phyloP scores from a whole-genome alignment of 257 asterid species.

The Nicotiana otophora region DNA sequence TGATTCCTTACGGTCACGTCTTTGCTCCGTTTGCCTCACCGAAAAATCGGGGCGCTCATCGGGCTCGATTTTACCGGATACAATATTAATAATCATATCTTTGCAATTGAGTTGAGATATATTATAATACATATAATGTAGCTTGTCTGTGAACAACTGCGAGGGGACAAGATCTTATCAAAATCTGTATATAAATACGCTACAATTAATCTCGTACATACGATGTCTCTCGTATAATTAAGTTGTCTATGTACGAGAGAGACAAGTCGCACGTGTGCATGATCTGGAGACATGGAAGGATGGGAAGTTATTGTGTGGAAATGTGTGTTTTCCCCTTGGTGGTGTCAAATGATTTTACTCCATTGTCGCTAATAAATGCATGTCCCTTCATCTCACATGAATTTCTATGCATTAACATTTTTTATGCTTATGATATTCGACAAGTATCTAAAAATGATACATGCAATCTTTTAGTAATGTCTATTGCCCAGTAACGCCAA shows the following conservation, averaged over 20 bases:
- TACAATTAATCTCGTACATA: not conserved
- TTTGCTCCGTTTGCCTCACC: too few species aligned
- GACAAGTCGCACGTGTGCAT: not conserved
- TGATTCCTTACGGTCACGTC: too few species aligned
- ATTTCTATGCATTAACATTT: not conserved
- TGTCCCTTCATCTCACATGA: not conserved
- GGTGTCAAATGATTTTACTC: not conserved
- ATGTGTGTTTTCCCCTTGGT: not conserved
- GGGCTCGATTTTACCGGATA: too few species aligned
- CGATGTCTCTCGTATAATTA: not conserved
- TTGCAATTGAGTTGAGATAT: not conserved
- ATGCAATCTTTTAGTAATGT: not conserved
- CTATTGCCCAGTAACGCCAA: too few species aligned
- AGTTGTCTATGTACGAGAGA: not conserved
- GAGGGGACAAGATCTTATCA: not conserved
- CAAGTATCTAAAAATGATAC: not conserved
- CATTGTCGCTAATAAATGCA: not conserved
- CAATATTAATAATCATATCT: too few species aligned
- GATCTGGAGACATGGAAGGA: not conserved
- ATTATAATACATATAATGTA: not conserved
- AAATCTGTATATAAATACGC: not conserved
- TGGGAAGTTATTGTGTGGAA: not conserved
- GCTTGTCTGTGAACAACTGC: not conserved
- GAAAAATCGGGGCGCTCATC: too few species aligned
- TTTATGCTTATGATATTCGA: not conserved